phyloP scores from a whole-genome alignment of 495 filamentous ascomycete genomes.

The Halenospora varia region DNA sequence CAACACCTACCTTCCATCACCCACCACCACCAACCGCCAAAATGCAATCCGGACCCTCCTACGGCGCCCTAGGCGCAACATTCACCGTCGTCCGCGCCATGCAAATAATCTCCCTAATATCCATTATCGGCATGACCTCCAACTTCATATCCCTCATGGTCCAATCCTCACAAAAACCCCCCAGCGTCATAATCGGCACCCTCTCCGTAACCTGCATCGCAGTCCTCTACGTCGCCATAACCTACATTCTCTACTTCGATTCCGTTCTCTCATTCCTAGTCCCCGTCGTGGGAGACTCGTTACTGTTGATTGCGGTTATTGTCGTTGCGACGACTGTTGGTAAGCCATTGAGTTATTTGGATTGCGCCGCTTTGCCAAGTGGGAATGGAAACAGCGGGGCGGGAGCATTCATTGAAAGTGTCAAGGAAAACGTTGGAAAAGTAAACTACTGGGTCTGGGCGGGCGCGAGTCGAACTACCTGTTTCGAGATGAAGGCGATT shows the following conservation, averaged over 20 bases:
- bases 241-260: slow-evolving; percentile 72
- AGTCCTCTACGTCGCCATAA: slow-evolving; percentile 71
- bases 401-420: slow-evolving; percentile 29
- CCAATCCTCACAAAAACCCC: slow-evolving; percentile 54
- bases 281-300: slow-evolving; percentile 58
- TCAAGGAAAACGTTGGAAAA: slow-evolving; percentile 37
- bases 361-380: slow-evolving; percentile 50
- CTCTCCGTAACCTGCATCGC: slow-evolving; percentile 72
- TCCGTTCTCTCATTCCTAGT: slow-evolving; percentile 68
- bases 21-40: slow-evolving; percentile 3
- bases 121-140: slow-evolving; percentile 74
- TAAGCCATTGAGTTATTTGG: slow-evolving; percentile 74
- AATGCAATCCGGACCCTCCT: slow-evolving; percentile 28
- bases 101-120: slow-evolving; percentile 68
- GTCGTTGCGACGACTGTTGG: slow-evolving; percentile 70
- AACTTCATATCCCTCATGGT: slow-evolving; percentile 82
- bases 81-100: slow-evolving; percentile 71
- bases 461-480: slow-evolving; percentile 63
- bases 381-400: slow-evolving; percentile 24
- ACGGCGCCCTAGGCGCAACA: slow-evolving; percentile 74
- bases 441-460: slow-evolving; percentile 59
- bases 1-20: background rate
- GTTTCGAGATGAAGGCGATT: slow-evolving; percentile 80
- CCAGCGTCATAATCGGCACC: slow-evolving; percentile 70
- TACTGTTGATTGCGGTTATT: slow-evolving; percentile 66